These are phyloP conservation scores for Chrysosporium queenslandicum DNA, from an alignment of 2,329 filamentous ascomycete species.

Conservation along the genomic window DNA sequence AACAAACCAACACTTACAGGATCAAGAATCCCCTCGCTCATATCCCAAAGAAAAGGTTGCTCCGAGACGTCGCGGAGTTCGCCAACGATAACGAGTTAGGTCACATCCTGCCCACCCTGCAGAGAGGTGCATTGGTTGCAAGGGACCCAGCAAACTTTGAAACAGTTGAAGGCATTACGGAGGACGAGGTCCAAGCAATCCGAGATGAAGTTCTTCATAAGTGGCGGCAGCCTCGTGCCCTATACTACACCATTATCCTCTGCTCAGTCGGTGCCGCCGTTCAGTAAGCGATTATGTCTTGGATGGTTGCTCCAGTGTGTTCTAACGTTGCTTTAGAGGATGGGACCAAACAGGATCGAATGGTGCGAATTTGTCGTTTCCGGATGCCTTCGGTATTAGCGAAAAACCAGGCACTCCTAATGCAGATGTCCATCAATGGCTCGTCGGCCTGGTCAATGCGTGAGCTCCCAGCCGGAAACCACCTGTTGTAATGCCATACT, in stretches of 20 bases:
- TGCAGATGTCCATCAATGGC: constrained; percentile 42
- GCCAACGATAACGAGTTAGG: constrained; percentile 33
- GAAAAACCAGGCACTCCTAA: constrained; percentile 25
- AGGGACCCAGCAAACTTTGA: constrained; percentile 41
- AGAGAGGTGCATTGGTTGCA: constrained; percentile 43
- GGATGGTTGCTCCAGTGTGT: background rate
- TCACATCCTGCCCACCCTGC: constrained; percentile 35
- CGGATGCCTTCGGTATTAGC: constrained; percentile 38
- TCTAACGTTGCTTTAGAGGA: constrained; percentile 22
- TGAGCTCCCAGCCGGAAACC: constrained; percentile 16
- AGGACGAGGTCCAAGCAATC: constrained; percentile 35
- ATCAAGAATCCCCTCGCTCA: constrained; percentile 41
- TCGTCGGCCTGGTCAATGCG: constrained; percentile 58
- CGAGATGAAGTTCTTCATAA: constrained; percentile 40
- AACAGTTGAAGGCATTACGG: constrained; percentile 35
- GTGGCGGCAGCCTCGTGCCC: constrained; percentile 41
- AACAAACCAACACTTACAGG: constrained; percentile 20
- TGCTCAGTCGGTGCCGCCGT: constrained; percentile 45
- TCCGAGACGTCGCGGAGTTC: constrained; percentile 37
- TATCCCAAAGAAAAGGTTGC: constrained; percentile 30
- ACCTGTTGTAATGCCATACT: constrained; percentile 18
- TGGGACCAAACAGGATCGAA: constrained; percentile 48
- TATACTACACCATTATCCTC: constrained; percentile 44
- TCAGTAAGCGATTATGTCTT: constrained; percentile 31
- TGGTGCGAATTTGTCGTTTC: constrained; percentile 45